Conservation (phyloP, 1,284 basidiomycete species). For the Sanguinoderma infundibulare region DNA sequence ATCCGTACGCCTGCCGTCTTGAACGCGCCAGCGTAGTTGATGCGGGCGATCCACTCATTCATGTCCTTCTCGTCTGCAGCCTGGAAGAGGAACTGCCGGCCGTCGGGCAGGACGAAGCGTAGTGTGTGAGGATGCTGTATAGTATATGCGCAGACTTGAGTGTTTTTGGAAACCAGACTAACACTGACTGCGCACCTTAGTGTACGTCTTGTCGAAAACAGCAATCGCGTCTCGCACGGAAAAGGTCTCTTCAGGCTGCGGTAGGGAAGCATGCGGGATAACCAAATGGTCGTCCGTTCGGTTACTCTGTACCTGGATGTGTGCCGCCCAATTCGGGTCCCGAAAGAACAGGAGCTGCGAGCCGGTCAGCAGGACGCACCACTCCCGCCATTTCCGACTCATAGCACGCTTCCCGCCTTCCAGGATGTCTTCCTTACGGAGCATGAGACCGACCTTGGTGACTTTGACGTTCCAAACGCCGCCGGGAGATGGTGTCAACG, state of each 20-base stretch:
- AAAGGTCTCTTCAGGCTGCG: conserved; percentile 89
- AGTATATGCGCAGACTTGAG: background rate
- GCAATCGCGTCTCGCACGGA: conserved; percentile 83
- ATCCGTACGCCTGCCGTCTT: conserved; percentile 87
- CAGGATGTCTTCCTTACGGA: conserved; percentile 82
- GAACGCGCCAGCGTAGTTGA: conserved; percentile 96
- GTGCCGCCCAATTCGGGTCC: conserved; percentile 73
- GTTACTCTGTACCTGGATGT: conserved; percentile 58
- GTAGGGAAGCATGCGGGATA: conserved; percentile 58
- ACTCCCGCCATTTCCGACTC: conserved; percentile 88
- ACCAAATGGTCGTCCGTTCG: conserved; percentile 43
- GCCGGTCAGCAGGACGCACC: conserved; percentile 86
- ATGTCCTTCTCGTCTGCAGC: conserved; percentile 75
- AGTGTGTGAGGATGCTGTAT: conserved; percentile 58
- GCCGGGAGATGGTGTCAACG: conserved; percentile 26
- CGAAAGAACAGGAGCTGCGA: conserved; percentile 94
- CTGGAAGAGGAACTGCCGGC: conserved; percentile 85
- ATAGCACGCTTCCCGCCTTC: conserved; percentile 79
- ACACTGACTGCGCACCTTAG: conserved; percentile 55
- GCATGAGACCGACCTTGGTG: conserved; percentile 83
- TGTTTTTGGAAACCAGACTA: background rate
- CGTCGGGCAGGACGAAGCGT: conserved; percentile 77
- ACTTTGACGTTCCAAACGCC: conserved; percentile 68
- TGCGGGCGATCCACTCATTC: conserved; percentile 91
- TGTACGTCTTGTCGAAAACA: conserved; percentile 79